phyloP scores from a whole-genome alignment of 129 eudicot species.

The Dittrichia graveolens region DNA sequence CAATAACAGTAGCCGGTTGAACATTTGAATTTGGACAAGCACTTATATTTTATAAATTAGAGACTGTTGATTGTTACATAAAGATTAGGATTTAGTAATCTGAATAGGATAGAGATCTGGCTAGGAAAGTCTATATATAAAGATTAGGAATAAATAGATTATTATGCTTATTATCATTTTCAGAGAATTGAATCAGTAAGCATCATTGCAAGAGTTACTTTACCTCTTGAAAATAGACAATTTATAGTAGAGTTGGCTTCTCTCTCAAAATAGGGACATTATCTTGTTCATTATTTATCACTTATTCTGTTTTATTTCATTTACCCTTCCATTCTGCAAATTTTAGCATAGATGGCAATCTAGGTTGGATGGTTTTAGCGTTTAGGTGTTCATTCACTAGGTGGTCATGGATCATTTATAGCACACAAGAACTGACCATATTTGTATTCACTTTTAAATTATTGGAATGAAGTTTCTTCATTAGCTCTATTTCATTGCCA shows the following conservation, averaged over 20 bases:
- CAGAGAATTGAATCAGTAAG: not conserved
- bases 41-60: not conserved
- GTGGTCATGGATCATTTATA: conserved; percentile 5
- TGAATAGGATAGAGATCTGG: not conserved
- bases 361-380: conserved; percentile 13
- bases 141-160: not conserved
- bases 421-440: not conserved
- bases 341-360: not conserved
- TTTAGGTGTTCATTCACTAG: not conserved
- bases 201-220: not conserved
- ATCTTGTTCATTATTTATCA: not conserved
- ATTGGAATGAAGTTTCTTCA: conserved; percentile 8
- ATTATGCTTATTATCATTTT: not conserved
- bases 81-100: not conserved
- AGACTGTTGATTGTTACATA: not conserved
- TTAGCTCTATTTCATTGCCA: conserved; percentile 5
- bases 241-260: not conserved
- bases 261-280: not conserved
- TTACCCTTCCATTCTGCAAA: not conserved
- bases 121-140: not conserved
- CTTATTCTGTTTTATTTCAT: not conserved
- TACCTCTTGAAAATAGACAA: not conserved
- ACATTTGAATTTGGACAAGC: not conserved
- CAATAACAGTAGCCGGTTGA: not conserved
- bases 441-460: not conserved